Evolutionary conservation across 2,329 filamentous ascomycete genomes (phyloP), one percentile per base, ranked within the genome.

Genomic region (Colletotrichum sojae): DNA sequence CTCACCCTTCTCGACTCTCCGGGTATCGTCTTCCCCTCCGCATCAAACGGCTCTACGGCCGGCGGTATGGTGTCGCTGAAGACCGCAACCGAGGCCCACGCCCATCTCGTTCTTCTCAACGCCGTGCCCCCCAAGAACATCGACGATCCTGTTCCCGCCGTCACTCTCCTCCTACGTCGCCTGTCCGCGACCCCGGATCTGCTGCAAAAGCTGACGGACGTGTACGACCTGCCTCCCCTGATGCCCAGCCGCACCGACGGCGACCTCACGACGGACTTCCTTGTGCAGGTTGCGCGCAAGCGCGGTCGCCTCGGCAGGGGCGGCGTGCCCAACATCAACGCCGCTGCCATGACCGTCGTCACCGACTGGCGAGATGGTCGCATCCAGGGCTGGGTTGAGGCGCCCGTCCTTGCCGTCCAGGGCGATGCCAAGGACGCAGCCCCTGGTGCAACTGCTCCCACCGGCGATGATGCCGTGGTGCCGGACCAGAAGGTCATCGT

Each of bases 301-400:
- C 89, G 96, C 70, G 96, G 96, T 61, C 87, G 96, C 66, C 86
- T 99, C 16, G 94, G 95, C 58, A 92, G 92, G 74, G 95, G 95
- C 20, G 96, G 96, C 71, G 88, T 98, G 16, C 96, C 96, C 51
- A 99, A 98, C 80, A 81, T 98, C 68, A 86, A 90, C 73, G 91
- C 92, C 62, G 95, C 96, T 8, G 96, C 95, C 71, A 95, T 96
- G 88, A 92, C 94, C 0, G 95, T 99, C 64, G 90, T 99, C 67
- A 96, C 91, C n/a, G 96, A 99, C 83, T 97, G 96, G 94, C 89
- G 96, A 74, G 95, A 98, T 78, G 95, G 95, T 27, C 90, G 96
- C 60, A 97, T 99, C 75, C 94, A 97, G 81, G 95, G 95, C 66
- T 97, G 95, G 95, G 89, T 91, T 55, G 92, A 94, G 74, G 88